A percentile compares a stretch with the other conserved stretches of the same genome.
These are phyloP conservation scores for Trametes meyenii DNA, from an alignment of 768 basidiomycete genomes.

Conservation along the genomic window DNA sequence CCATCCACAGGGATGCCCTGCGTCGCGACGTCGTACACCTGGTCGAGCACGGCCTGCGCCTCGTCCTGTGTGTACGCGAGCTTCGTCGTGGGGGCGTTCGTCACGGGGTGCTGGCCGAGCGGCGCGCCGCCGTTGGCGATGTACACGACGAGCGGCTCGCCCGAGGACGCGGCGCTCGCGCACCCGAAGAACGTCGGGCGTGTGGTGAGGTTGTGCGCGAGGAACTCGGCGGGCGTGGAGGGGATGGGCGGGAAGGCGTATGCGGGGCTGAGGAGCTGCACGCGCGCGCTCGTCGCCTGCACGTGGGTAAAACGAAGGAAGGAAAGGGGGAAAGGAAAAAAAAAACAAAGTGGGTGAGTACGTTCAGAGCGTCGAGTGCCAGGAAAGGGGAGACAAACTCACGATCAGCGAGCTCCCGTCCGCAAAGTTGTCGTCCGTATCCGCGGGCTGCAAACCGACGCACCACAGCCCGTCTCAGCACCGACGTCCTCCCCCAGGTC, in stretches of 20 bases:
- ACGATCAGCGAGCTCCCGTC: slow-evolving; percentile 54
- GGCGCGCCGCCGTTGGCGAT: slow-evolving; percentile 57
- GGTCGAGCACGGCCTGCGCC: slow-evolving; percentile 48
- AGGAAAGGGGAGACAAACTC: slow-evolving; percentile 20
- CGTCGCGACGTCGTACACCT: slow-evolving; percentile 47
- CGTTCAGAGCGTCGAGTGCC: background rate
- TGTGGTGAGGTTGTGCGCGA: slow-evolving; percentile 60
- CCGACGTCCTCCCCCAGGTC: background rate
- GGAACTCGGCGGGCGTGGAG: slow-evolving; percentile 49
- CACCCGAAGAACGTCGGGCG: slow-evolving; percentile 85
- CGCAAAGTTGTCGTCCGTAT: slow-evolving; percentile 56
- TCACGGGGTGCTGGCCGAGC: slow-evolving; percentile 40
- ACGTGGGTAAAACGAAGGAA: no score
- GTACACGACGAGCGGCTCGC: slow-evolving; percentile 56
- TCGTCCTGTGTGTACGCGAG: slow-evolving; percentile 40
- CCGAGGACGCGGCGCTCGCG: slow-evolving; percentile 43
- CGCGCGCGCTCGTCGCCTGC: slow-evolving; percentile 47
- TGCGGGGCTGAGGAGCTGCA: slow-evolving; percentile 38
- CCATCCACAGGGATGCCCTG: slow-evolving; percentile 40
- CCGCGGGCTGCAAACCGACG: slow-evolving; percentile 41
- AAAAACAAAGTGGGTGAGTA: slow-evolving; percentile 30
- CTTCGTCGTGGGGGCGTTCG: slow-evolving; percentile 48
- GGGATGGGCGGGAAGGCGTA: slow-evolving; percentile 65
- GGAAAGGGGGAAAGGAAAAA: no score
- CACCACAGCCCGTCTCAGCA: background rate